Base-by-base conservation (phyloP, 2,329 filamentous ascomycete species). In the Fusarium brachygibbosum region DNA sequence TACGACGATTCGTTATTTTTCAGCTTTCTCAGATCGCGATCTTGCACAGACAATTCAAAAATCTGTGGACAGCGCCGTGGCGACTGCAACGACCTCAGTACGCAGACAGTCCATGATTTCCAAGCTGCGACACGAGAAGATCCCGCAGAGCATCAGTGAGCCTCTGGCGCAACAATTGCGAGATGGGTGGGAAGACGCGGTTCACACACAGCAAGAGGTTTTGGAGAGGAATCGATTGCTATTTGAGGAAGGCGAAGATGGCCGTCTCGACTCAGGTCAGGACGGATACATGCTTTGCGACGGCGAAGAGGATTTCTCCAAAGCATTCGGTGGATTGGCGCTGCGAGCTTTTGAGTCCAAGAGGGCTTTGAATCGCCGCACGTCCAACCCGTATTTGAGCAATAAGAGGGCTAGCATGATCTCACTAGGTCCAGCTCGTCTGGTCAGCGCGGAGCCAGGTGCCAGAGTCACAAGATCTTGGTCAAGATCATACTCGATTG, bases 1-100 rank as follows among this genome's bases (percentile, higher is more conserved):
- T 70, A 74, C 66, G 9, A 80, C 78, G 13, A 80, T 86, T n/a
- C 74, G 81, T 37, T 78, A 81, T 40, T 84, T 84, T 49, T 82
- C 82, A 1, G 79, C 80, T 4, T 81, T 82, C 34, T 79, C 80
- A 2, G 75, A 76, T 10, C 60, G 71, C 7, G 80, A 82, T 67
- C 75, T 82, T 14, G 68, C 75, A 7, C 73, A 71, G 13, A 75
- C 78, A 2, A 77, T 82, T 28, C 72, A 78, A 32, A 81, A 75
- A 42, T 76, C 78, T 4, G 69, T 79, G 25, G 74, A 78, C 37
- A 75, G 57, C 28, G 77, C 77, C 14, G 70, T 74, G n/a, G 56
- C 73, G 6, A 68, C 71, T 5, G 62, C 70, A 11, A 69, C 70
- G 9, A 70, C 74, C 5, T 73, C 76, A 6, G 65, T 69, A 10